A percentile compares a stretch with the other conserved stretches of the same genome.
phyloP scores from a whole-genome alignment of 1,139 yeast genomes.

The Zhuliangozyma parablackwelliae region DNA sequence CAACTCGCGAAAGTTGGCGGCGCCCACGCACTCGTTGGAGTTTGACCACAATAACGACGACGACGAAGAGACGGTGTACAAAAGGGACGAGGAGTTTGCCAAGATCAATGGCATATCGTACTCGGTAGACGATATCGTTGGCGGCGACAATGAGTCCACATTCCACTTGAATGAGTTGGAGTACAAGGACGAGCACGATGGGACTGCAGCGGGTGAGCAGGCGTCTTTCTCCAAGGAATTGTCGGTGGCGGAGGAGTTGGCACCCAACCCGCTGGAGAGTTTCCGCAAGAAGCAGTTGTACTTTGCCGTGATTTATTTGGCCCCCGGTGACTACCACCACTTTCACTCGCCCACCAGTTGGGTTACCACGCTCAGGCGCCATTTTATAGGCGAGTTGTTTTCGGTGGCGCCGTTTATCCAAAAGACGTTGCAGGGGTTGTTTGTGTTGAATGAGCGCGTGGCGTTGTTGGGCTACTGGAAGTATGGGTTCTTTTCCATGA shows the following conservation, averaged over 20 bases:
- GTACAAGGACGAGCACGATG: constrained; percentile 60
- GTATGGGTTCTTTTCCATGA: constrained; percentile 96
- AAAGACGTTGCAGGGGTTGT: constrained; percentile 76
- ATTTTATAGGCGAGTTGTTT: constrained; percentile 91
- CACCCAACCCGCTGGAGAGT: constrained; percentile 32
- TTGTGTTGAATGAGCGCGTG: constrained; percentile 91
- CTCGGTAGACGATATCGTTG: constrained; percentile 65
- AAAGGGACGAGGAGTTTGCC: constrained; percentile 74
- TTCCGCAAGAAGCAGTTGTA: constrained; percentile 57
- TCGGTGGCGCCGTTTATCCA: constrained; percentile 98
- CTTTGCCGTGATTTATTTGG: constrained; percentile 89
- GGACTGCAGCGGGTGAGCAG: constrained; percentile 30
- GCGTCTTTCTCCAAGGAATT: constrained; percentile 35
- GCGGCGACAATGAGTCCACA: constrained; percentile 30
- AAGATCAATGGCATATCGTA: constrained; percentile 70
- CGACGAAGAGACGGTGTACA: constrained; percentile 41
- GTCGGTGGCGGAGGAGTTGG: constrained; percentile 39
- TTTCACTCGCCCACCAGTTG: constrained; percentile 96
- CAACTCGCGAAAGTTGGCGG: constrained; percentile 43
- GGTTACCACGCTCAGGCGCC: constrained; percentile 92
- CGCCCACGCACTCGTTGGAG: constrained; percentile 54
- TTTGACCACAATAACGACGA: constrained; percentile 42
- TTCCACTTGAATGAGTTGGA: constrained; percentile 42
- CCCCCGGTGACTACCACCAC: constrained; percentile 98
- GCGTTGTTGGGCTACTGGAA: constrained; percentile 95